These are phyloP conservation scores for Santalum album DNA, from an alignment of 164 flowering plant genomes.

Conservation along the genomic window DNA sequence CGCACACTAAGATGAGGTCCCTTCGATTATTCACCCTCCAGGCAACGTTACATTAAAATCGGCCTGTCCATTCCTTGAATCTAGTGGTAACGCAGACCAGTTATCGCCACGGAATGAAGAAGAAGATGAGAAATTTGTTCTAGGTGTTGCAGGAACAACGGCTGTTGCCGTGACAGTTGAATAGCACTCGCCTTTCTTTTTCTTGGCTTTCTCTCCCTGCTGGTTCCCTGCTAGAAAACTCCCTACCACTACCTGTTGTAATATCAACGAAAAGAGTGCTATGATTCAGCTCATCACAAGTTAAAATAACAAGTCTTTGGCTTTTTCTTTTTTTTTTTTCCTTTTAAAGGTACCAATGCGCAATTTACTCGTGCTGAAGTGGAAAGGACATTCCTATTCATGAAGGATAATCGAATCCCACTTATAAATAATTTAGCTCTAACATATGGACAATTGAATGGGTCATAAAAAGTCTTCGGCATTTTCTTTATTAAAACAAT, in stretches of 20 bases:
- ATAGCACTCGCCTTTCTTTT: conserved; percentile 43
- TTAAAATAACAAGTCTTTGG: no score
- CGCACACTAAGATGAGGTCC: conserved; percentile 2
- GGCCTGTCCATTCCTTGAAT: conserved; percentile 53
- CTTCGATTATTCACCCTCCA: conserved; percentile 23
- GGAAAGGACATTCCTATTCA: no score
- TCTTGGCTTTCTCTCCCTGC: conserved; percentile 75
- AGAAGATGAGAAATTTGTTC: conserved; percentile 28
- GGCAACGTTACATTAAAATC: conserved; percentile 70
- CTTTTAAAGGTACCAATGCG: no score
- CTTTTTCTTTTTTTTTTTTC: no score
- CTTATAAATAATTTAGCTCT: no score
- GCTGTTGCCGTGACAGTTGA: conserved; percentile 30
- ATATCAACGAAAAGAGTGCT: no score
- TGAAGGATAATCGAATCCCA: no score
- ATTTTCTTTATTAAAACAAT: no score
- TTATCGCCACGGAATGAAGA: conserved; percentile 55
- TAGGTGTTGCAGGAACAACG: conserved; percentile 44
- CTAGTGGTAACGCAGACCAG: conserved; percentile 61
- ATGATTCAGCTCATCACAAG: no score
- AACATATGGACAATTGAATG: no score
- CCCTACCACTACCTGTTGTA: conserved; percentile 79
- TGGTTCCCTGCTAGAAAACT: conserved; percentile 77
- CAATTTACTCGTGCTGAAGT: no score
- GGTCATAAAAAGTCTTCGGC: no score